Percentiles rank a stretch among this genome's conserved stretches.
These are phyloP conservation scores for Apiospora rasikravindrae DNA, from an alignment of 2,329 filamentous ascomycete genomes.

Conservation along the genomic window DNA sequence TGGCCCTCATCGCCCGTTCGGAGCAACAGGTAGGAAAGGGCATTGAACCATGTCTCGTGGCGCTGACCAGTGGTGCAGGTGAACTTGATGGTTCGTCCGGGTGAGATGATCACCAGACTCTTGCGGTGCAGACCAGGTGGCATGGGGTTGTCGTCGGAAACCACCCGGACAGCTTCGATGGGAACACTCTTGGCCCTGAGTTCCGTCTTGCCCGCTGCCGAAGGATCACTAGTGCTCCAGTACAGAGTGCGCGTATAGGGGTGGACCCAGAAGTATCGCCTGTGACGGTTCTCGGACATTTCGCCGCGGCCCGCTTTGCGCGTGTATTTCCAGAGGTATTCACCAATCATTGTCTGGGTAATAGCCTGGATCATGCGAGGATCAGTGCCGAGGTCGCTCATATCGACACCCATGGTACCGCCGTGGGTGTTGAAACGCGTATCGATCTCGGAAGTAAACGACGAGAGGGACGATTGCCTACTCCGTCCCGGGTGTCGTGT, in stretches of 20 bases:
- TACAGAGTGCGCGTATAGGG: constrained; percentile 96
- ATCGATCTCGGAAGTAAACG: constrained; percentile 93
- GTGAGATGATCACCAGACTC: constrained; percentile 88
- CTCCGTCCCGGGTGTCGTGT: constrained; percentile 48
- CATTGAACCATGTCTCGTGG: constrained; percentile 99
- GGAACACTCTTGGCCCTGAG: constrained; percentile 85
- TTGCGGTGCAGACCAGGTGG: constrained; percentile 94
- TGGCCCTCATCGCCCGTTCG: constrained; percentile 72
- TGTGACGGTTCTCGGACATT: constrained; percentile 87
- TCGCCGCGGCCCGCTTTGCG: constrained; percentile 89
- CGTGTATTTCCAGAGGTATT: constrained; percentile 99
- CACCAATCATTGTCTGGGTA: constrained; percentile 99
- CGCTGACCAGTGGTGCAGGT: constrained; percentile 92
- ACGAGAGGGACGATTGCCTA: constrained; percentile 87
- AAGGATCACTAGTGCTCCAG: constrained; percentile 93
- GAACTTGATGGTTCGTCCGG: constrained; percentile 88
- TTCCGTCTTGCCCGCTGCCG: constrained; percentile 76
- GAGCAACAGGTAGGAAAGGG: constrained; percentile 88
- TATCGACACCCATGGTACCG: constrained; percentile 57
- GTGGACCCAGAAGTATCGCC: constrained; percentile 98
- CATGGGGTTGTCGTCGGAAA: constrained; percentile 93
- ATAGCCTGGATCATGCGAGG: constrained; percentile 99
- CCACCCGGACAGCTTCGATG: constrained; percentile 90
- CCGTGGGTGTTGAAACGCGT: constrained; percentile 87
- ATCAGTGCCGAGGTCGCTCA: constrained; percentile 76